These are phyloP conservation scores for Miamiensis avidus DNA, from an alignment of 169 alveolate genomes.

Conservation along the genomic window DNA sequence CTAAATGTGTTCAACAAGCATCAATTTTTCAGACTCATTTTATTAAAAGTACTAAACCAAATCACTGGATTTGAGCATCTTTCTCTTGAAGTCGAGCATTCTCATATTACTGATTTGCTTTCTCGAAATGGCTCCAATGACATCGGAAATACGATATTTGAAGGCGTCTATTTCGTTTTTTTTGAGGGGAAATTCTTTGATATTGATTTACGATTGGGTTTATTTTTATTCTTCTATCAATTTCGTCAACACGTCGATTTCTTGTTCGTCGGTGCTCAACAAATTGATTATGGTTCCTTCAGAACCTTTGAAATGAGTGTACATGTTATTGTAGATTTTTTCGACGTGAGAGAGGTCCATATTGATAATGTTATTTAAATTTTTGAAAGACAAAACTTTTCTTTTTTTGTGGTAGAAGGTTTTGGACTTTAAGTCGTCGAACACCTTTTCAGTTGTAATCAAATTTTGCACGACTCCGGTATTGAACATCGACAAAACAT, in stretches of 20 bases:
- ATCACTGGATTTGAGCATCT: constrained; percentile 38
- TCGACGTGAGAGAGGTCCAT: constrained; percentile 13
- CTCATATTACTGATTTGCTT: constrained; percentile 29
- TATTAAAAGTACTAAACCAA: constrained; percentile 24
- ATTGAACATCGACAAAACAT: constrained; percentile 35
- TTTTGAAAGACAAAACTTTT: constrained; percentile 26
- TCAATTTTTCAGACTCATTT: constrained; percentile 31
- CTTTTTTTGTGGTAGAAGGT: constrained; percentile 13
- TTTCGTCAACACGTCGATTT: constrained; percentile 27
- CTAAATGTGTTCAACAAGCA: constrained; percentile 24
- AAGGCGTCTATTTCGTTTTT: constrained; percentile 47
- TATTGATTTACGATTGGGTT: constrained; percentile 5
- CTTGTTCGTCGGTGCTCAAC: constrained; percentile 7
- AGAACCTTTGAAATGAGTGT: neutral
- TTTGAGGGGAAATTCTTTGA: constrained; percentile 44
- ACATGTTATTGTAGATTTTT: constrained; percentile 2
- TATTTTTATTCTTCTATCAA: constrained; percentile 19
- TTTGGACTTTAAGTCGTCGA: constrained; percentile 32
- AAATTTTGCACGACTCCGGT: constrained; percentile 41
- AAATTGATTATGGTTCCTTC: constrained; percentile 6
- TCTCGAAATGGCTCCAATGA: constrained; percentile 24
- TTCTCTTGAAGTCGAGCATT: constrained; percentile 38
- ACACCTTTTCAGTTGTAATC: constrained; percentile 26
- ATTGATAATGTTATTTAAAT: constrained; percentile 29
- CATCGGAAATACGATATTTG: constrained; percentile 39